A percentile compares a stretch with the other conserved stretches of the same genome.
Evolutionary conservation across 352 stramenopile genomes (phyloP).

Genomic region (Aphanomyces astaci): DNA sequence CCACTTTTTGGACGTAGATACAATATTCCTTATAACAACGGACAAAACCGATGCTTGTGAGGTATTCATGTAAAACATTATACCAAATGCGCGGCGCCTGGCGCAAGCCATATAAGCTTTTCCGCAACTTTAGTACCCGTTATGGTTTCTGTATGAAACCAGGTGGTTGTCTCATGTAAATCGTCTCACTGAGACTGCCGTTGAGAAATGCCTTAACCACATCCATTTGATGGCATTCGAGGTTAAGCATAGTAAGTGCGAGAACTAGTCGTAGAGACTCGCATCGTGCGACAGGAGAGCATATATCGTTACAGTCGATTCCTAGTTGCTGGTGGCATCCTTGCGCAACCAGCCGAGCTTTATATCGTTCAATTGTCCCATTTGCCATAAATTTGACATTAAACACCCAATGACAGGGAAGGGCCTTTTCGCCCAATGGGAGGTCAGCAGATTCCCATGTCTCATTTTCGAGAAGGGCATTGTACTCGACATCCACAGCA

Average conservation of each 20-base stretch:
- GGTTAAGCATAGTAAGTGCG: neutral
- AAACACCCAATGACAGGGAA: constrained; percentile 21
- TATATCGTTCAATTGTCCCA: constrained; percentile 21
- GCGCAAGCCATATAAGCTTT: constrained; percentile 16
- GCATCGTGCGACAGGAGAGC: neutral
- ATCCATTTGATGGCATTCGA: constrained; percentile 10
- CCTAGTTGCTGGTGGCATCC: constrained; percentile 1
- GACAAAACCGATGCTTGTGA: neutral
- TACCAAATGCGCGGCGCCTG: constrained; percentile 18
- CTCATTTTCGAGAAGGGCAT: too few relatives aligned
- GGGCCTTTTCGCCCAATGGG: neutral
- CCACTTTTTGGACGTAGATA: neutral
- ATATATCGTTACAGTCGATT: constrained; percentile 12
- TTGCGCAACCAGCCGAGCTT: constrained; percentile 19
- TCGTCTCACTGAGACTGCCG: neutral
- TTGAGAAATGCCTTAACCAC: constrained; percentile 17
- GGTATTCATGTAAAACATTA: constrained; percentile 2
- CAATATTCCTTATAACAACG: too few relatives aligned
- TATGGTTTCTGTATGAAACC: neutral
- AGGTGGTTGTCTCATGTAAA: constrained; percentile 17
- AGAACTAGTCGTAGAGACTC: constrained; percentile 7
- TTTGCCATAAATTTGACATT: constrained; percentile 8
- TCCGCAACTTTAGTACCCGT: constrained; percentile 1
- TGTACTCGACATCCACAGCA: too few relatives aligned
- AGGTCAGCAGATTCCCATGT: constrained; percentile 16